Conservation (phyloP, 2,329 filamentous ascomycete genomes). For the Epicoccum sorghinum region DNA sequence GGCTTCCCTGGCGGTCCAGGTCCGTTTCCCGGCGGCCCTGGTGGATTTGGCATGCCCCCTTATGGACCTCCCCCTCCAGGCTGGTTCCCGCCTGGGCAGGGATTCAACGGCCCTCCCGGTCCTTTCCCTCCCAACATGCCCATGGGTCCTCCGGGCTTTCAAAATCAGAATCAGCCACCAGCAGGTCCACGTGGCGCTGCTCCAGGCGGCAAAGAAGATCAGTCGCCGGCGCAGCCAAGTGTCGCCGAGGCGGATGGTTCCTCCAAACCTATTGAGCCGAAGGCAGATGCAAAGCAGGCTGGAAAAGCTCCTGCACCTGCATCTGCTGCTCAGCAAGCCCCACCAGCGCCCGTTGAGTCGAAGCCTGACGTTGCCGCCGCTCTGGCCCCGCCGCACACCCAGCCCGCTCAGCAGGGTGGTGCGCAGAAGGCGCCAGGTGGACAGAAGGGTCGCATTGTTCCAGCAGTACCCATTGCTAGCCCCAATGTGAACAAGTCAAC, state of each 20-base stretch:
- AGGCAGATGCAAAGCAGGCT: slow-evolving; percentile 53
- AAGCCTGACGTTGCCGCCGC: slow-evolving; percentile 69
- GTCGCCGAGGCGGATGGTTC: slow-evolving; percentile 54
- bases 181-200: slow-evolving; percentile 46
- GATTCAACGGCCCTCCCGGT: slow-evolving; percentile 72
- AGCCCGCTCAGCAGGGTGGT: slow-evolving; percentile 40
- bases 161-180: slow-evolving; percentile 48
- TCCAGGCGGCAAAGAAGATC: slow-evolving; percentile 39
- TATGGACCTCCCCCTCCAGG: slow-evolving; percentile 72
- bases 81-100: slow-evolving; percentile 80
- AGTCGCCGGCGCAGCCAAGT: slow-evolving; percentile 38
- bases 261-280: slow-evolving; percentile 61
- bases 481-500: slow-evolving; percentile 41
- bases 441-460: slow-evolving; percentile 62
- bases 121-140: slow-evolving; percentile 67
- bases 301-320: slow-evolving; percentile 46
- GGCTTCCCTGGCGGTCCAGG: slow-evolving; percentile 52
- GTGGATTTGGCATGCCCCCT: slow-evolving; percentile 71
- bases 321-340: slow-evolving; percentile 55
- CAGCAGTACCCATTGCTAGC: slow-evolving; percentile 68
- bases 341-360: slow-evolving; percentile 70
- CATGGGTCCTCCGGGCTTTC: slow-evolving; percentile 61
- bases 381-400: slow-evolving; percentile 57
- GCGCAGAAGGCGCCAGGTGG: slow-evolving; percentile 49
- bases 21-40: slow-evolving; percentile 56